These are phyloP conservation scores for Scleroderma bovista DNA, from an alignment of 768 basidiomycete genomes.

Conservation along the genomic window DNA sequence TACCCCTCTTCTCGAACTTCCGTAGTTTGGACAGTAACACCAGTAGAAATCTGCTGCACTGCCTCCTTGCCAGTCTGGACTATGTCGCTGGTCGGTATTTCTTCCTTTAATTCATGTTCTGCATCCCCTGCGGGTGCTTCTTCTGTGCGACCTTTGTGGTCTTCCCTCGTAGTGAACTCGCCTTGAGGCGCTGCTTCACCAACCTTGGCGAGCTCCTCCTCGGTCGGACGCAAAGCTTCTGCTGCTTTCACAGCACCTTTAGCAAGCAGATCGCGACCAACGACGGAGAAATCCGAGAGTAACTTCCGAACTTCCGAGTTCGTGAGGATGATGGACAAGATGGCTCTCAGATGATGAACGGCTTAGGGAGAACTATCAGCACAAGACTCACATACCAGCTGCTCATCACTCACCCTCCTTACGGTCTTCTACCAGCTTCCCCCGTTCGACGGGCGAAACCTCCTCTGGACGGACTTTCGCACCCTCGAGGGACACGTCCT, in stretches of 20 bases:
- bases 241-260: constrained; percentile 69
- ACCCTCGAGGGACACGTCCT: constrained; percentile 37
- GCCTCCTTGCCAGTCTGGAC: constrained; percentile 12
- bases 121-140: constrained; percentile 46
- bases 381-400: too few species aligned
- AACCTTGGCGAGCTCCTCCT: constrained; percentile 56
- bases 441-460: constrained; percentile 45
- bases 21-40: constrained; percentile 1
- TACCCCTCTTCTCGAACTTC: constrained; percentile 9
- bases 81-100: constrained; percentile 23
- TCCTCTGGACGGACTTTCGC: constrained; percentile 38
- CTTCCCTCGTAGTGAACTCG: constrained; percentile 52
- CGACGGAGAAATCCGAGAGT: constrained; percentile 66
- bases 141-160: constrained; percentile 35
- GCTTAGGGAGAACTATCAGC: constrained; percentile 39
- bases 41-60: constrained; percentile 10
- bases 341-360: constrained; percentile 79
- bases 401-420: constrained; percentile 46
- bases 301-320: constrained; percentile 93
- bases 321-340: constrained; percentile 81
- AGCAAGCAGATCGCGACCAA: constrained; percentile 81
- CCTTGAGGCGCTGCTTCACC: constrained; percentile 67
- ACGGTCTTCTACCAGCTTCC: constrained; percentile 52
- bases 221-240: constrained; percentile 56
- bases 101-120: constrained; percentile 34